Base-by-base conservation (phyloP, 2,329 filamentous ascomycete species). In the Venturiaceae sp. region DNA sequence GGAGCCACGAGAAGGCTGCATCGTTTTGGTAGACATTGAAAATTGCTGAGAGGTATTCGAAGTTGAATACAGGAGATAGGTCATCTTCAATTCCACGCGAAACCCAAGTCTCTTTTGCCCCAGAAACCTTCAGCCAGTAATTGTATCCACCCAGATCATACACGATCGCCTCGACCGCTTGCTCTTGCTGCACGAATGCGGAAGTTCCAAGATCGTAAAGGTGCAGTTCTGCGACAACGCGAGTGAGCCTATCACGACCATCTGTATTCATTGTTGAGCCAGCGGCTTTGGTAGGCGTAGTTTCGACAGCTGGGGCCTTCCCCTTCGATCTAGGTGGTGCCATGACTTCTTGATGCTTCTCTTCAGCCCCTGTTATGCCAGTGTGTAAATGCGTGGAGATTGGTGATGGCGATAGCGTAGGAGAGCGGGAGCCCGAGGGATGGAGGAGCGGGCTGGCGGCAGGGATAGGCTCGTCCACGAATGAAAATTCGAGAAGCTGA, bases 11-110 rank as follows among this genome's bases (percentile, higher is more conserved):
- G 71, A 92, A 95, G 4, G 94, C 92, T 1, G 88, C 88, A 71
- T 96, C 90, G 36, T 86, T 81, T 14, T 87, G 83, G 70, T 96
- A 97, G 70, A 96, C 91, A 68, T 99, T 99, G 81, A 99, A 99
- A 67, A 99, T 96, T 71, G 97, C 97, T 0, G 92, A 97, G n/a
- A 96, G 80, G 66, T 92, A 97, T 71, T 99, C 94, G 64, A 96
- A 97, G 74, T 97, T 97, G 78, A 97, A 99, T 21, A 99, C 92
- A 0, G 94, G 94, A 66, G 97, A 97, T 72, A 97, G 90, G 65
- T 99, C 94, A 6, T 90, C 87, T 32, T 91, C 79, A 32, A 99
- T 84, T 2, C 87, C 82, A 63, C 95, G 89, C 23, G 91, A 91
- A 2, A 99, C 78, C 90, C 91, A 96, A 57, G 92, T 85, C 66